Conservation (phyloP, 306 rosid genomes). For the Myrica gale region DNA sequence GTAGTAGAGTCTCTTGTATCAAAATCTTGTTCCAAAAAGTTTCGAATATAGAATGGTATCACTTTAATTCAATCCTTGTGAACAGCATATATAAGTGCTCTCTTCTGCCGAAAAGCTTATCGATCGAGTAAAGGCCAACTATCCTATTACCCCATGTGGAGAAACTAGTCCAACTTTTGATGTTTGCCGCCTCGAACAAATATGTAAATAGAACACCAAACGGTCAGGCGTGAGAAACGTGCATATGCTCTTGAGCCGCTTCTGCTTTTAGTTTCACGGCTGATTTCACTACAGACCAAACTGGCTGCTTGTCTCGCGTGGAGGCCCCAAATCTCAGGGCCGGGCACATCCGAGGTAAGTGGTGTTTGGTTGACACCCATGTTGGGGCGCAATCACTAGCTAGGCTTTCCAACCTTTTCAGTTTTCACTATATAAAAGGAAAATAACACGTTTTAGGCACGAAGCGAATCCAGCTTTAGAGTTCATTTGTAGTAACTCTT, state of each 20-base stretch:
- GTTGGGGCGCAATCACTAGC: too few species aligned
- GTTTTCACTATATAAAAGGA: too few species aligned
- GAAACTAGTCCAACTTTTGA: too few species aligned
- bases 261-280: not conserved
- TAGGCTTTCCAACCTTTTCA: too few species aligned
- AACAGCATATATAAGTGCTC: not conserved
- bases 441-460: too few species aligned
- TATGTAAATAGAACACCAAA: too few species aligned
- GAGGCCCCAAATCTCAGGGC: not conserved
- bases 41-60: not conserved
- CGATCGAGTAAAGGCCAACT: not conserved
- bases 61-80: not conserved
- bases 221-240: not conserved
- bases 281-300: not conserved
- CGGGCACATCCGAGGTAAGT: not conserved
- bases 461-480: not conserved
- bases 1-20: not conserved
- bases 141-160: not conserved
- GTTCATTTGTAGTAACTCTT: not conserved
- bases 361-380: not conserved
- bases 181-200: too few species aligned
- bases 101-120: not conserved
- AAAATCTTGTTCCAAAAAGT: not conserved
- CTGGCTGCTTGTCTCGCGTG: not conserved
- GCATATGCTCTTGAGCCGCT: not conserved